A percentile compares a stretch with the other conserved stretches of the same genome.
These are phyloP conservation scores for Pseudogymnoascus sp. DNA, from an alignment of 2,329 filamentous ascomycete genomes.

Conservation along the genomic window DNA sequence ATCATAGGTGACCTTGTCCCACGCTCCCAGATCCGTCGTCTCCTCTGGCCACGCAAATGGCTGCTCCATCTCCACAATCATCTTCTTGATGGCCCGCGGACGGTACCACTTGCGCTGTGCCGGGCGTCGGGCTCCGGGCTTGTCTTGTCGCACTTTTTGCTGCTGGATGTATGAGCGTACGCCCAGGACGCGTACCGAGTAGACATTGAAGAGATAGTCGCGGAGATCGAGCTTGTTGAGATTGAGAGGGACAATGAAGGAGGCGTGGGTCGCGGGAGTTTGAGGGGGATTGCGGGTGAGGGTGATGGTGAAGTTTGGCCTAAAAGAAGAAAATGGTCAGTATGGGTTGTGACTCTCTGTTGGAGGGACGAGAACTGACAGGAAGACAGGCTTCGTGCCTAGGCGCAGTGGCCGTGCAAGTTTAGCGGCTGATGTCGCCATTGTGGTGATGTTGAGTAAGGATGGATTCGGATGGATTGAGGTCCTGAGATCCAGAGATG, in stretches of 20 bases:
- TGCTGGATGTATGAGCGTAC: slow-evolving; percentile 76
- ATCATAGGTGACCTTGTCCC: slow-evolving; percentile 55
- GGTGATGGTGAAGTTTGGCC: slow-evolving; percentile 73
- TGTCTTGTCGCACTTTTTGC: slow-evolving; percentile 50
- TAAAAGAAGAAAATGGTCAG: slow-evolving; percentile 30
- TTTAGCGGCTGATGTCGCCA: slow-evolving; percentile 2
- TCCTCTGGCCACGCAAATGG: slow-evolving; percentile 81
- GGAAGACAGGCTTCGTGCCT: slow-evolving; percentile 38
- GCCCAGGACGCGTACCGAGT: slow-evolving; percentile 62
- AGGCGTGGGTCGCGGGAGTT: slow-evolving; percentile 71
- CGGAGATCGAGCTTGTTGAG: slow-evolving; percentile 96
- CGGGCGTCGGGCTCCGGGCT: slow-evolving; percentile 32
- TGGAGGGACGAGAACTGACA: slow-evolving; percentile 29
- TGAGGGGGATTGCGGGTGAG: slow-evolving; percentile 61
- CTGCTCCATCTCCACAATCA: slow-evolving; percentile 83
- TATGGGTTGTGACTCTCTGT: background rate
- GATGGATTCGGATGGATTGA: slow-evolving; percentile 3
- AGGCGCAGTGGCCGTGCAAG: slow-evolving; percentile 10
- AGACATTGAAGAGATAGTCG: slow-evolving; percentile 86
- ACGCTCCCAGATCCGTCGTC: slow-evolving; percentile 51
- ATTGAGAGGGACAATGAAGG: slow-evolving; percentile 81
- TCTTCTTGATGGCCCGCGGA: slow-evolving; percentile 71
- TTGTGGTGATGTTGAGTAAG: slow-evolving; percentile 1
- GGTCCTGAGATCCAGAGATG: slow-evolving; percentile 10
- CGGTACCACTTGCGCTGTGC: slow-evolving; percentile 54